Evolutionary conservation across 495 filamentous ascomycete genomes (phyloP), one percentile per base, ranked within the genome.

Genomic region (Hypoxylon lenormandii): DNA sequence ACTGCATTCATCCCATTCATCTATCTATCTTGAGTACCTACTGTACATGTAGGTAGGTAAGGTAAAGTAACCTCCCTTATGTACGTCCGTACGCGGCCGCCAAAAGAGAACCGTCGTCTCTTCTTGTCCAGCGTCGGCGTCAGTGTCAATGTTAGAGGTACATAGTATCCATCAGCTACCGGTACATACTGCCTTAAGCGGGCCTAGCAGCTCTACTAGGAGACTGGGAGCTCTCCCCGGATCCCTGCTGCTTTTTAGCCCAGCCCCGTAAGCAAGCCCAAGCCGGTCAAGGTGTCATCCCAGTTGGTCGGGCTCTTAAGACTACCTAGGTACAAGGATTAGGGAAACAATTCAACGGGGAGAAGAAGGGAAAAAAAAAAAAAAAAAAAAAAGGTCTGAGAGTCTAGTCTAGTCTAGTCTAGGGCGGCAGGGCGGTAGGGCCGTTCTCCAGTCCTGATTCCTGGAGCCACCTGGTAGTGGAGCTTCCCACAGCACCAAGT

Each of bases 281-380:
- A 61, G 67, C 61, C 23, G 23, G 23, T 65, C 61, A 43, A 70
- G 57, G 50, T 70, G 67, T 70, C 67, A 70, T 70, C 67, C 67
- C 67, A 70, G 67, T 66, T 66, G 61, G 56, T 70, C 67, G 67
- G 67, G 67, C 67, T 65, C 67, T 45, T 58, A 62, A 62, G 51
- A 43, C 19, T 18, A 26, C 23, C 23, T 2, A 26, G 23, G 23
- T 26, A 46, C 66, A 60, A 64, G 53, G 51, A 28, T 47, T 38
- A 60, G 23, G 54, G 56, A 63, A 55, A 64, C 33, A 50, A 61
- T 57, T 62, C 21, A 19, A 37, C 42, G 37, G 54, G 22, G 10
- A 33, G 30, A 33, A 28, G 26, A 28, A 28, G 26, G 7, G n/a
- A n/a, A n/a, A n/a, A n/a, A n/a, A n/a, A n/a, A n/a, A n/a, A n/a